phyloP scores from a whole-genome alignment of 768 basidiomycete species.

The Kwoniella sp. region DNA sequence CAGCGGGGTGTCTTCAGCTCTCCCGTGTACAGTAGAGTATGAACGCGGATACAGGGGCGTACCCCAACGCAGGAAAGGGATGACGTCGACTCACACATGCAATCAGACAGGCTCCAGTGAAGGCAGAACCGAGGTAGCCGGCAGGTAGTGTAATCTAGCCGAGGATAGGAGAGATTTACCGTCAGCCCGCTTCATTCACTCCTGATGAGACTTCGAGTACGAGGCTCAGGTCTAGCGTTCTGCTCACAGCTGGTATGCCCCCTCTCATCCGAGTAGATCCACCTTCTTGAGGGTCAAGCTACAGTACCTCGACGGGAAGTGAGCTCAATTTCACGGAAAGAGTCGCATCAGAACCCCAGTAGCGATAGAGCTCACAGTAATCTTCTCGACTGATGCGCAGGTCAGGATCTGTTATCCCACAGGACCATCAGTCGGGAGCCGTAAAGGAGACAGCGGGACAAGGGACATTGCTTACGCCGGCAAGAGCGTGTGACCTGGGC shows the following conservation, averaged over 20 bases:
- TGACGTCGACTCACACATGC: conserved; percentile 42
- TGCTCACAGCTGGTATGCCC: conserved; percentile 53
- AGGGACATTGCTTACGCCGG: conserved; percentile 54
- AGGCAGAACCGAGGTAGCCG: conserved; percentile 55
- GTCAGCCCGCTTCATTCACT: conserved; percentile 1
- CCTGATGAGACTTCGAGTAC: background rate
- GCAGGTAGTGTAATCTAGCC: conserved; percentile 55
- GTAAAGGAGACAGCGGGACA: background rate
- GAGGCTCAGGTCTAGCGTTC: too few relatives aligned
- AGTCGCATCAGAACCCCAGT: too few relatives aligned
- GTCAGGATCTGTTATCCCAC: conserved; percentile 28
- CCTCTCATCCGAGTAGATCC: conserved; percentile 56
- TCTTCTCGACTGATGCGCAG: conserved; percentile 43
- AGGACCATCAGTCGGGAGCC: background rate
- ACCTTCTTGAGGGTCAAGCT: conserved; percentile 56
- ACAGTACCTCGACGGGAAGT: background rate
- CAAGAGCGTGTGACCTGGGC: conserved; percentile 52
- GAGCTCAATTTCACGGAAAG: too few relatives aligned
- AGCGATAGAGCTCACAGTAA: conserved; percentile 26
- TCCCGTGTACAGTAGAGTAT: too few relatives aligned
- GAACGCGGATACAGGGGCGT: too few relatives aligned
- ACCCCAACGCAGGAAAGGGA: background rate
- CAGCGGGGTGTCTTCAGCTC: too few relatives aligned
- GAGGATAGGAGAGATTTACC: background rate
- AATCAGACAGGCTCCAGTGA: conserved; percentile 52